Base-by-base conservation (phyloP, 2,329 filamentous ascomycete species). In the Bisporella sp. region DNA sequence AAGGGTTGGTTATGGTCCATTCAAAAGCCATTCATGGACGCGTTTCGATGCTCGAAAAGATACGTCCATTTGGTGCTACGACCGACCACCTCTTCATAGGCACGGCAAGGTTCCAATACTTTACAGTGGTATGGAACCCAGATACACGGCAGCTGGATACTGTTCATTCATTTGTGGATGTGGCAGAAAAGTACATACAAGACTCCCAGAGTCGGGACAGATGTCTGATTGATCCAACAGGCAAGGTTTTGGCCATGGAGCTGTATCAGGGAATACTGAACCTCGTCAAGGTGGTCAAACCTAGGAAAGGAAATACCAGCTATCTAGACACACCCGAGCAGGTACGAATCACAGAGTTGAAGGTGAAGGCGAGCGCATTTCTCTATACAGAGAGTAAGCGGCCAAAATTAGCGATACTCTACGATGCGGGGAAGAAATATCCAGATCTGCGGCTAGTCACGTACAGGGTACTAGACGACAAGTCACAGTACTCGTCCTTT, bases 1-100 rank as follows among this genome's bases (percentile, higher is more conserved):
- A 86, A 59, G 81, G 81, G 41, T 75, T 91, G 50, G 68, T 72
- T 1, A 77, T 91, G 52, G 74, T 80, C 33, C 79, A 81, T 56
- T 85, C 87, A 3, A 85, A 84, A 62, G 73, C 82, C 55, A 76
- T 97, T 49, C 92, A 92, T 66, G 93, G 92, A 65, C 88, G 86
- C 58, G 84, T 97, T 59, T 85, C 87, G 6, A 88, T 96, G 74
- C 78, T 96, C 11, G 81, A 93, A 62, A 85, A 83, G 62, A 75
- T 99, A 45, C 82, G 82, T 30, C 89, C 91, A 5, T 81, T 82
- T 45, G 81, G 88, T 59, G 83, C 84, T 31, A 69, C 76, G 5
- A 89, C 84, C 45, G 90, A 97, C 59, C 81, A 96, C 54, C 79
- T 99, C 54, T 96, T 99, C 65, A 79, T 99, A 51, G 92, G 90